Conservation (phyloP, 2,329 filamentous ascomycete genomes). For the Xylariaceae sp. region DNA sequence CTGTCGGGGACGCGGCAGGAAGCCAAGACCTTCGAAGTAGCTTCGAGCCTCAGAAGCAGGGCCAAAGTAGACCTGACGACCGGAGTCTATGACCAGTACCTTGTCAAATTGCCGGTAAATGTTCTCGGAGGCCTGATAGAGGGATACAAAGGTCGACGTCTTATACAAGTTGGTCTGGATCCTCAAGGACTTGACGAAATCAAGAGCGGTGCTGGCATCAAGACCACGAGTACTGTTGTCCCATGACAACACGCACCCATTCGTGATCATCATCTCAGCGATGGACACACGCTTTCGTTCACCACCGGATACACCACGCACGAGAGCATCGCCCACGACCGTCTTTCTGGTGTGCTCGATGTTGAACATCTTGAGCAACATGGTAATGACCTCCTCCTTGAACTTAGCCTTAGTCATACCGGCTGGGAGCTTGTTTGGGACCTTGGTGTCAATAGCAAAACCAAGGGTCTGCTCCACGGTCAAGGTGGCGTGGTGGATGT, state of each 20-base stretch:
- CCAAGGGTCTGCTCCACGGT: constrained; percentile 84
- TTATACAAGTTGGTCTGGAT: constrained; percentile 81
- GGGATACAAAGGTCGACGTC: constrained; percentile 77
- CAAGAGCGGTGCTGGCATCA: constrained; percentile 63
- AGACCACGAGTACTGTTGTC: constrained; percentile 70
- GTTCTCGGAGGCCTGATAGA: constrained; percentile 82
- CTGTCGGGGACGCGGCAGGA: constrained; percentile 68
- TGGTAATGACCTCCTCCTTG: constrained; percentile 69
- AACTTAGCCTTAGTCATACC: constrained; percentile 70
- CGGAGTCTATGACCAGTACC: constrained; percentile 74
- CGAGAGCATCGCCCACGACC: constrained; percentile 76
- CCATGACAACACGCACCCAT: constrained; percentile 69
- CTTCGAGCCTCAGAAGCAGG: constrained; percentile 60
- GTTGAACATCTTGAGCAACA: constrained; percentile 86
- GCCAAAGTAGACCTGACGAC: constrained; percentile 73
- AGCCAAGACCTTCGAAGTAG: constrained; percentile 77
- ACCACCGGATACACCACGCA: constrained; percentile 75
- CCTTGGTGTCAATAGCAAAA: constrained; percentile 81
- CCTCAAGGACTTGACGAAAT: constrained; percentile 66
- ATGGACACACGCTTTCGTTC: constrained; percentile 80
- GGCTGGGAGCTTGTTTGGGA: constrained; percentile 72
- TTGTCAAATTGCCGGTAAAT: constrained; percentile 80
- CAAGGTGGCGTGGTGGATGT: constrained; percentile 78
- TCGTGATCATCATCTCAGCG: constrained; percentile 76
- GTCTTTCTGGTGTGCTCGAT: constrained; percentile 86